Evolutionary conservation across 1,284 basidiomycete species (phyloP), one percentile per base, ranked within the genome.

Genomic region (Rugosomyces carneus): DNA sequence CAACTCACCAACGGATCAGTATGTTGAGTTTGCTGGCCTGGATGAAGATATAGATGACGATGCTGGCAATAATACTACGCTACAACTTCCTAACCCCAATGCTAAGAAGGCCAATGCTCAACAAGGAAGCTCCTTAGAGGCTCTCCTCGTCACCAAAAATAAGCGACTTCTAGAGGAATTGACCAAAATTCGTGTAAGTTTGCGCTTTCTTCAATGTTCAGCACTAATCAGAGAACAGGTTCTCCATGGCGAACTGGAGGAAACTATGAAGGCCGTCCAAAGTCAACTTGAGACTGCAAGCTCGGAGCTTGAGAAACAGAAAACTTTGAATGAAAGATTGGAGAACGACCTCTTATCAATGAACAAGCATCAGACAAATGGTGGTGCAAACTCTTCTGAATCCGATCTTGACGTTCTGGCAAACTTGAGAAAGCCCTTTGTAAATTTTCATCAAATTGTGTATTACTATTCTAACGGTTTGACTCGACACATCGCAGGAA

Each of bases 111-210:
- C 84, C 27, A 90, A 87, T 56, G 71, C 68, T 21, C 79, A 84
- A 48, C 79, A 80, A 29, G 87, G 80, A 18, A 87, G 85, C 61
- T 90, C 93, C 0, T 77, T 99, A 0, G 95, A 99, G 65, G 81
- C 82, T 20, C 79, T 98, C 1, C 77, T 99, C 21, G 89, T 94
- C 1, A 84, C 80, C 40, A 98, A 97, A 73, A 99, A 98, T 67
- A 90, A 91, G 59, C 82, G 88, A 39, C 79, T 99, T n/a, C 76
- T 93, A 37, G 93, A 98, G 56, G 93, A 98, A 60, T 68, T 98
- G 34, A 95, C 95, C 2, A 92, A 84, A 55, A 81, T 97, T 57
- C 76, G 94, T 47, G 91, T 91, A 56, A 15, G 77, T 62, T 13
- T 23, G 47, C 42, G 35, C 19, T 5, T 48, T 18, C 47, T 40